A percentile compares a stretch with the other conserved stretches of the same genome.
Conservation (phyloP, 164 flowering plant species). For the Annona cherimola region DNA sequence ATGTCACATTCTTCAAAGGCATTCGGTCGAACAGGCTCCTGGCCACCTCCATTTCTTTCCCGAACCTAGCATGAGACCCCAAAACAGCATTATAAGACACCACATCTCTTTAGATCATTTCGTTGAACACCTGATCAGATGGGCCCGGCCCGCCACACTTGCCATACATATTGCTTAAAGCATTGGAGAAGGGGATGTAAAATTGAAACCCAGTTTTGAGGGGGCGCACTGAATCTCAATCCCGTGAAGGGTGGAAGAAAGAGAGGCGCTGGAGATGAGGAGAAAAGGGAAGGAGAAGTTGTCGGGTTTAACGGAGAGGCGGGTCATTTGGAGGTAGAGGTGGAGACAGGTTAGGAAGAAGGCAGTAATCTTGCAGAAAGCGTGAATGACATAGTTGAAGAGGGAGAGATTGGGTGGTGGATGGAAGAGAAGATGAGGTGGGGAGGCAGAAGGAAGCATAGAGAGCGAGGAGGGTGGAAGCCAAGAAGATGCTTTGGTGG, state of each 20-base stretch:
- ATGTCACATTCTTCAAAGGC: slow-evolving; percentile 28
- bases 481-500: slow-evolving; percentile 29
- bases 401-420: slow-evolving; percentile 19
- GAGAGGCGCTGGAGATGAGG: slow-evolving; percentile 23
- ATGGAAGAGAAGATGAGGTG: slow-evolving; percentile 19
- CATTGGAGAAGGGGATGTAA: slow-evolving; percentile 18
- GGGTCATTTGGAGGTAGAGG: slow-evolving; percentile 21
- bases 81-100: slow-evolving; percentile 30
- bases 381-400: slow-evolving; percentile 19
- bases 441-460: slow-evolving; percentile 18
- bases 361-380: slow-evolving; percentile 12
- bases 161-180: slow-evolving; percentile 28
- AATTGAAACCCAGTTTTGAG: slow-evolving; percentile 16
- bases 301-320: slow-evolving; percentile 16
- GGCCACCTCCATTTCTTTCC: slow-evolving; percentile 19
- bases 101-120: slow-evolving; percentile 26
- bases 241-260: slow-evolving; percentile 11
- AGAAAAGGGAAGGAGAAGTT: slow-evolving; percentile 29
- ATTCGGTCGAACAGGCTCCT: slow-evolving; percentile 24
- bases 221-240: slow-evolving; percentile 21
- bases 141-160: slow-evolving; percentile 18
- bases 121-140: slow-evolving; percentile 15
- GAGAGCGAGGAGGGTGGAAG: slow-evolving; percentile 24
- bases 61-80: slow-evolving; percentile 24
- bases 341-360: slow-evolving; percentile 6